phyloP scores from a whole-genome alignment of 192 early-diverging fungal genomes.

The Geranomyces variabilis region DNA sequence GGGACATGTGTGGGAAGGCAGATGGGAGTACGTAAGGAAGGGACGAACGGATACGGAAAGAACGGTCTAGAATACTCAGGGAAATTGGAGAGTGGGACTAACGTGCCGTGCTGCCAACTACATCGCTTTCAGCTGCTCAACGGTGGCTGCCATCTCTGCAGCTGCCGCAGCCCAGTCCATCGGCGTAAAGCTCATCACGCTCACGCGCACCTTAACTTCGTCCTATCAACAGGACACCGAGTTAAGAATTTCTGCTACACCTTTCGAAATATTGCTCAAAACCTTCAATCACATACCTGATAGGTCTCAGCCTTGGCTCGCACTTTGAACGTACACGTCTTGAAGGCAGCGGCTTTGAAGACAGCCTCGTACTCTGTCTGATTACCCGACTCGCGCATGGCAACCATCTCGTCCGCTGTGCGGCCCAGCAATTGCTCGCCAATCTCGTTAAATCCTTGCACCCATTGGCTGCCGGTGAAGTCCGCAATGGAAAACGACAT shows the following conservation, averaged over 20 bases:
- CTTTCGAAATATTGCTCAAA: neutral
- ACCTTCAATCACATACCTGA: constrained; percentile 53
- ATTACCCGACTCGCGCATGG: constrained; percentile 35
- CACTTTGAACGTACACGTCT: constrained; percentile 72
- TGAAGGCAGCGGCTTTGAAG: constrained; percentile 64
- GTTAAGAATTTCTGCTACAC: neutral
- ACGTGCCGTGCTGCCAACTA: neutral
- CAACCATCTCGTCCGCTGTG: constrained; percentile 69
- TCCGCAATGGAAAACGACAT: constrained; percentile 73
- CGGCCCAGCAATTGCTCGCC: constrained; percentile 70
- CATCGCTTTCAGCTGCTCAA: constrained; percentile 19
- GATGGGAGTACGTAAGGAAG: too few species aligned
- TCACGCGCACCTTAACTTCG: constrained; percentile 21
- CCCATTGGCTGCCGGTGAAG: constrained; percentile 77
- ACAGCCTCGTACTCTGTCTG: constrained; percentile 53
- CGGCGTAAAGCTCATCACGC: constrained; percentile 2
- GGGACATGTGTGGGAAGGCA: too few species aligned
- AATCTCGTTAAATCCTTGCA: constrained; percentile 85
- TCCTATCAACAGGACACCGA: constrained; percentile 5
- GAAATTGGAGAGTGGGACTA: too few species aligned
- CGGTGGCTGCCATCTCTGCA: constrained; percentile 13
- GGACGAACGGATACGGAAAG: too few species aligned
- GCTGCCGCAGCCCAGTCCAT: constrained; percentile 26
- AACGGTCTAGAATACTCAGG: too few species aligned
- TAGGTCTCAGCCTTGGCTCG: constrained; percentile 82